A percentile compares a stretch with the other conserved stretches of the same genome.
Evolutionary conservation across 495 filamentous ascomycete genomes (phyloP).

Genomic region (Talaromyces stipitatus): DNA sequence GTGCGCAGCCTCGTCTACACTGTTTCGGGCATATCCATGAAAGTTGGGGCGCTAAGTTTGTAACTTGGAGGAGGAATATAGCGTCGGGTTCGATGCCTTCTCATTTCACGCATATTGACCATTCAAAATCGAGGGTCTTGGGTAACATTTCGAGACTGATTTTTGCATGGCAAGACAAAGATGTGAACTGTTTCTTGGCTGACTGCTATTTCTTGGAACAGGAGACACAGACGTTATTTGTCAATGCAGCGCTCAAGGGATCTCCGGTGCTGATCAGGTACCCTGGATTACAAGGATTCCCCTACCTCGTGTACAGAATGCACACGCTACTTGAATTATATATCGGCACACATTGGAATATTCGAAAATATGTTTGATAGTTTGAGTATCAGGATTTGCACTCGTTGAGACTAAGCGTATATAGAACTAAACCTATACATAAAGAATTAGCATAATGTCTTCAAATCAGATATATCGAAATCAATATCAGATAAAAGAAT

Average conservation of each 20-base stretch:
- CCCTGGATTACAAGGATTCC: constrained; percentile 52
- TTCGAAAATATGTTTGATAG: no score
- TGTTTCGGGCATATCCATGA: constrained; percentile 73
- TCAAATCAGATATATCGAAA: not conserved
- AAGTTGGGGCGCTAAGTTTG: constrained; percentile 54
- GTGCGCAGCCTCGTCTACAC: constrained; percentile 49
- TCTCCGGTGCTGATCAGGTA: constrained; percentile 23
- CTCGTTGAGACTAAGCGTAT: no score
- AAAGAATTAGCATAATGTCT: not conserved
- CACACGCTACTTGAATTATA: no score
- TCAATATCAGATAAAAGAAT: not conserved
- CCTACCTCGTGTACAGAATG: constrained; percentile 25
- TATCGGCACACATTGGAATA: no score
- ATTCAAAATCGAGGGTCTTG: constrained; percentile 30
- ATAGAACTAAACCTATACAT: not conserved
- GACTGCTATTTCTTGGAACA: constrained; percentile 20
- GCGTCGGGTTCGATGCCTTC: constrained; percentile 23
- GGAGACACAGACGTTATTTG: constrained; percentile 51
- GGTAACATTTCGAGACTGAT: constrained; percentile 27
- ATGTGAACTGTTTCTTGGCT: constrained; percentile 25
- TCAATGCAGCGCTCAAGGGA: constrained; percentile 56
- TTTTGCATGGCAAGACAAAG: constrained; percentile 9
- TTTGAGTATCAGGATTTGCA: no score
- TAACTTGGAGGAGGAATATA: constrained; percentile 41
- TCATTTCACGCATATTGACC: constrained; percentile 39